Evolutionary conservation across 1,284 basidiomycete species (phyloP).

Genomic region (Moesziomyces sp.): DNA sequence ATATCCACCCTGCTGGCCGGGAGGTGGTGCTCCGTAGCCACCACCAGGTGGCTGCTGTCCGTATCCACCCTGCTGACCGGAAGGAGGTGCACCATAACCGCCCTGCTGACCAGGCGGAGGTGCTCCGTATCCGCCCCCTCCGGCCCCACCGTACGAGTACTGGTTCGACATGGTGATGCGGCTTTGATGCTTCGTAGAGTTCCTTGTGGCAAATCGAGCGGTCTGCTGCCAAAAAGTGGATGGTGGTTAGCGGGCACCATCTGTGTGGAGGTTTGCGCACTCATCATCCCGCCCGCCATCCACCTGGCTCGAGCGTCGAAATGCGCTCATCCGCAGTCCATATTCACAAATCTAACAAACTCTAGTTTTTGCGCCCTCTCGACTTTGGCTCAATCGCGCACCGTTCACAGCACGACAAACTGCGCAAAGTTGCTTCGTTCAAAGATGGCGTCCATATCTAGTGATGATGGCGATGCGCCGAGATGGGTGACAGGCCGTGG

Average conservation of each 20-base stretch:
- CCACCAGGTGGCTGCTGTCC: conserved; percentile 38
- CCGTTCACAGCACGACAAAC: too few relatives aligned
- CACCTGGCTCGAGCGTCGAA: too few relatives aligned
- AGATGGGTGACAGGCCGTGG: conserved; percentile 7
- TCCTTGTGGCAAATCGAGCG: too few relatives aligned
- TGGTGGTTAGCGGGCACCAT: too few relatives aligned
- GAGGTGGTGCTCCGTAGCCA: conserved; percentile 40
- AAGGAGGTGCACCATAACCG: conserved; percentile 25
- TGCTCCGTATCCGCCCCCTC: conserved; percentile 23
- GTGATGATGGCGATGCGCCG: conserved; percentile 22
- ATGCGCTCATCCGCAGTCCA: too few relatives aligned
- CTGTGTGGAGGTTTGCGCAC: too few relatives aligned
- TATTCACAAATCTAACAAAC: too few relatives aligned
- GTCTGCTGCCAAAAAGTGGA: too few relatives aligned
- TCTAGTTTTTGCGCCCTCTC: too few relatives aligned
- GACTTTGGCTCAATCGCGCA: too few relatives aligned
- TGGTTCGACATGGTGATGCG: conserved; percentile 40
- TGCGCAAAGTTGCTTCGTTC: too few relatives aligned
- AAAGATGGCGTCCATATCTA: not conserved
- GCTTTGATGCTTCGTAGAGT: not conserved
- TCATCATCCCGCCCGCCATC: too few relatives aligned
- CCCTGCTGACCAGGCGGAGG: not conserved
- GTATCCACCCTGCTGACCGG: conserved; percentile 11
- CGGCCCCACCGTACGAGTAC: conserved; percentile 45
- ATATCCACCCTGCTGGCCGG: conserved; percentile 37